Evolutionary conservation across 2,329 filamentous ascomycete species (phyloP), one percentile per base, ranked within the genome.

Genomic region (Ascochyta rabiei): DNA sequence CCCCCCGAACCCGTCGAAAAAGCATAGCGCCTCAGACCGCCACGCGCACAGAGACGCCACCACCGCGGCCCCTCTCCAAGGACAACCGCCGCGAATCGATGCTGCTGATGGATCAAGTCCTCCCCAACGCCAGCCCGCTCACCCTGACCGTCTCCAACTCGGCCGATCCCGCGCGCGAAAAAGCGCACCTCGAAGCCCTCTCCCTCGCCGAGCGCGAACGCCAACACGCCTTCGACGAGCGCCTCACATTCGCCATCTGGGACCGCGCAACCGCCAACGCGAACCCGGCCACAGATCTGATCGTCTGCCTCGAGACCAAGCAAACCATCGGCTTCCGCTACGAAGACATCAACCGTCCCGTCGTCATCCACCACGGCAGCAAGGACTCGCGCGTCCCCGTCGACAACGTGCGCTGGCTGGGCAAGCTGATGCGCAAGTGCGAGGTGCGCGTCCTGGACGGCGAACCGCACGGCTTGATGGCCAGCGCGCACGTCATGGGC

Each of bases 251-350:
- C 65, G 88, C 90, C 10, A 98, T 97, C 63, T 99, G 95, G 95
- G 89, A 93, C 56, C 82, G 96, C 16, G 92, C 95, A 1, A 98
- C 93, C 0, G 89, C 88, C 1, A 89, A 93, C 44, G 92, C 93
- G 2, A 98, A 99, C 71, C 95, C 95, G 0, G 93, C 95, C 0
- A 91, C 96, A 0, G 95, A 99, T 74, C 79, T 99, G 16, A 81
- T 99, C 1, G 90, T 97, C 6, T 99, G 95, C 71, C 82, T 99
- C 1, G 95, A 99, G 75, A 86, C 95, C 19, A 85, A 90, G 24
- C 91, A 96, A 67, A 87, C 90, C 0, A 96, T 99, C 66, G 95
- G 95, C 0, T 99, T 99, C 78, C 87, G 93, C 44, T 99, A 99
- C 71, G 93, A 96, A 16, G 95, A 99, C 71, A 96, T 99, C 62